Evolutionary conservation across 2,329 filamentous ascomycete species (phyloP).

Genomic region (Endoconidiophora polonica): DNA sequence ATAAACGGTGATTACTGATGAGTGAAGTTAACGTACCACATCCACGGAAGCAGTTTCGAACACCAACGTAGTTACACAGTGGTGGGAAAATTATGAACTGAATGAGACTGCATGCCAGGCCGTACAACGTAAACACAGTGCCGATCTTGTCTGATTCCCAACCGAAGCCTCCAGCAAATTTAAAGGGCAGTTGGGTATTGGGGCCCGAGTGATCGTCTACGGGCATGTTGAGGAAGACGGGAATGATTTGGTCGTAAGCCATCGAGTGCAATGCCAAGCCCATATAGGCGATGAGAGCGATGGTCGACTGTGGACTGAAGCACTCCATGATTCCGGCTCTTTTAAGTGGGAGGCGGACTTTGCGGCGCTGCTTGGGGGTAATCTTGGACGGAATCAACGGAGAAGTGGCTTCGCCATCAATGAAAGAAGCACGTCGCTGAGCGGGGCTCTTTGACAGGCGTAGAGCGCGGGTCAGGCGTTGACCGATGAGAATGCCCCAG

Average conservation of each 20-base stretch:
- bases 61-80: conserved; percentile 54
- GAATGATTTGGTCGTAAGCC: conserved; percentile 73
- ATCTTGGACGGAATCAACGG: conserved; percentile 30
- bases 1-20: no score
- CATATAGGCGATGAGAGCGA: conserved; percentile 64
- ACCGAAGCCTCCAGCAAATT: conserved; percentile 71
- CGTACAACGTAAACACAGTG: conserved; percentile 70
- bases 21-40: conserved; percentile 28
- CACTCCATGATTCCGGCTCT: conserved; percentile 40
- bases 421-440: conserved; percentile 30
- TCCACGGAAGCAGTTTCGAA: conserved; percentile 55
- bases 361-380: conserved; percentile 16
- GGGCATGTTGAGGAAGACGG: conserved; percentile 75
- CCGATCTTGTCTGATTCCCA: conserved; percentile 59
- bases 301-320: conserved; percentile 54
- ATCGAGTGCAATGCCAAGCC: conserved; percentile 68
- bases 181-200: conserved; percentile 50
- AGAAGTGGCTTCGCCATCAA: conserved; percentile 39
- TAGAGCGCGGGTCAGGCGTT: conserved; percentile 37
- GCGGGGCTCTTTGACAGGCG: conserved; percentile 16
- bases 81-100: conserved; percentile 79
- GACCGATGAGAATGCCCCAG: conserved; percentile 58
- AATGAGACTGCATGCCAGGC: conserved; percentile 58
- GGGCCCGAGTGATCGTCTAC: conserved; percentile 34
- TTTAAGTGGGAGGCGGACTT: conserved; percentile 11